phyloP scores from a whole-genome alignment of 805 yeast genomes.

The Blastobotrys mokoenaii region DNA sequence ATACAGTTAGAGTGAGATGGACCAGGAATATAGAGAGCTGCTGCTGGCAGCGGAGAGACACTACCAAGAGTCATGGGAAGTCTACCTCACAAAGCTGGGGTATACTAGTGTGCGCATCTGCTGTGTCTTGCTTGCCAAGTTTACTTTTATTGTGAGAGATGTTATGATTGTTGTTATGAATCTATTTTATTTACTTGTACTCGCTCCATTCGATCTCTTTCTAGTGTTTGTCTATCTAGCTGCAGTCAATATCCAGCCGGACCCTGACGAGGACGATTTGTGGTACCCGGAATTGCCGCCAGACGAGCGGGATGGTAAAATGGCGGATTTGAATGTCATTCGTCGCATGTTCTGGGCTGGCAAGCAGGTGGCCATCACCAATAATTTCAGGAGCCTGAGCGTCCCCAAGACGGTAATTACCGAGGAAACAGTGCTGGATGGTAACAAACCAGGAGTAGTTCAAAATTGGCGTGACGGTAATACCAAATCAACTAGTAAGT shows the following conservation, averaged over 20 bases:
- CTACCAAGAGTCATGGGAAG: constrained; percentile 11
- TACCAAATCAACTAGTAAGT: background rate
- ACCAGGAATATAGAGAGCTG: constrained; percentile 12
- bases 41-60: constrained; percentile 12
- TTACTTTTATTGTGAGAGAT: constrained; percentile 13
- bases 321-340: constrained; percentile 11
- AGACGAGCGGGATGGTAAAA: background rate
- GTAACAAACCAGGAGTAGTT: background rate
- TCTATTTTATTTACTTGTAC: constrained; percentile 5
- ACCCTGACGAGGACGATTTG: background rate
- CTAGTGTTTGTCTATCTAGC: constrained; percentile 7
- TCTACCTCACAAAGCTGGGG: background rate
- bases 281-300: background rate
- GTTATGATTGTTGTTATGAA: constrained; percentile 4
- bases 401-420: constrained; percentile 10
- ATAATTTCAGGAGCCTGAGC: constrained; percentile 5
- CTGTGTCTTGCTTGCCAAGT: constrained; percentile 7
- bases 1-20: constrained; percentile 3
- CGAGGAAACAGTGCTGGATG: background rate
- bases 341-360: constrained; percentile 18
- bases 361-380: constrained; percentile 5
- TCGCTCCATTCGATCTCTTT: constrained; percentile 14
- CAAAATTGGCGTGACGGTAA: background rate
- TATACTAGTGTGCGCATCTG: constrained; percentile 1
- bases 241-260: background rate